Evolutionary conservation across 306 rosid species (phyloP).

Genomic region (Hippophae tibetana): DNA sequence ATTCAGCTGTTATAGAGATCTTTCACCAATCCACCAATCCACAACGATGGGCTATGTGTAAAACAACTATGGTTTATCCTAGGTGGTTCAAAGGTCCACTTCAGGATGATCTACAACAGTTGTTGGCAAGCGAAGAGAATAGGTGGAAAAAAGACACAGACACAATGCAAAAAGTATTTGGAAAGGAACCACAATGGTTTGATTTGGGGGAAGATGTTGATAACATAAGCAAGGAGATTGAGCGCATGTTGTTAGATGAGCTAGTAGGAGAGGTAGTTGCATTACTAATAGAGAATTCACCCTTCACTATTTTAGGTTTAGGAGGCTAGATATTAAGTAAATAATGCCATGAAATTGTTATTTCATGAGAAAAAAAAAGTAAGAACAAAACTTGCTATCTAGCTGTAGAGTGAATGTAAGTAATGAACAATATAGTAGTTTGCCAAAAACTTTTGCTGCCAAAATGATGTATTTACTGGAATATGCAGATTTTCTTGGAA

Average conservation of each 20-base stretch:
- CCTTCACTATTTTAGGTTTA: conserved; percentile 17
- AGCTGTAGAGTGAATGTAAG: too few species aligned
- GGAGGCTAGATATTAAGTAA: conserved; percentile 29
- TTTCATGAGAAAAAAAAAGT: conserved; percentile 41
- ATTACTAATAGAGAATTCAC: conserved; percentile 28
- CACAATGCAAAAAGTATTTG: conserved; percentile 39
- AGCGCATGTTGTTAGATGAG: conserved; percentile 52
- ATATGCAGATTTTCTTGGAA: too few species aligned
- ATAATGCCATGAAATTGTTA: conserved; percentile 32
- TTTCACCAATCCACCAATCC: conserved; percentile 32
- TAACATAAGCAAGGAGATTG: conserved; percentile 55
- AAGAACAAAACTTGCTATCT: conserved; percentile 2
- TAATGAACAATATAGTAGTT: too few species aligned
- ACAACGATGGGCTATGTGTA: conserved; percentile 46
- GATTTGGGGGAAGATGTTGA: conserved; percentile 46
- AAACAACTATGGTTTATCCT: conserved; percentile 14
- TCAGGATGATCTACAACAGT: conserved; percentile 29
- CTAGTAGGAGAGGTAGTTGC: conserved; percentile 51
- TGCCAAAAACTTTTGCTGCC: too few species aligned
- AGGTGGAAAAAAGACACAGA: conserved; percentile 23
- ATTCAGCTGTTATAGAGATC: conserved; percentile 46
- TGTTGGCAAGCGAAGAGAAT: conserved; percentile 38
- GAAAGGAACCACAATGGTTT: conserved; percentile 45
- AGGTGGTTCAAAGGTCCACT: conserved; percentile 30
- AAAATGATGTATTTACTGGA: too few species aligned